Base-by-base conservation (phyloP, 225 moss, liverwort and hornwort genomes). In the Physcomitrium patens region DNA sequence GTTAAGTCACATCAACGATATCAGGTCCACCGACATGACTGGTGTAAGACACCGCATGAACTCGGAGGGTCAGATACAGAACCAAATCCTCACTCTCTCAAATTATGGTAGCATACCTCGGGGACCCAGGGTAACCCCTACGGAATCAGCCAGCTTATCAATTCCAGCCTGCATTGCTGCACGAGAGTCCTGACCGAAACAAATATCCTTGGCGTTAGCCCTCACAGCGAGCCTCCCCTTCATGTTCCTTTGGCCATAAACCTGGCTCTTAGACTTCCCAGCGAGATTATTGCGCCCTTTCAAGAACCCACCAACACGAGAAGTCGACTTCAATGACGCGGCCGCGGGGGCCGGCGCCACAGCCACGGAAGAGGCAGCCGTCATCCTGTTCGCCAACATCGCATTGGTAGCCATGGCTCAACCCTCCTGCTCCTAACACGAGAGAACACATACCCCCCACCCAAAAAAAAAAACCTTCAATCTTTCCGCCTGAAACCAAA, bases 61-160 rank as follows among this genome's bases (percentile, higher is more conserved):
- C 54, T 43, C 63, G 0, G 0, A 31, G 10, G 8, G 3, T 1
- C 45, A 28, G 5, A 50, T 28, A 22, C 13, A 17, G 11, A 1
- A 60, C 51, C 45, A 16, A 19, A 60, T 37, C 10, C 5, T 0
- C 15, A 18, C 16, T 44, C 10, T 41, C 6, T 57, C 2, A 10
- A 3, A 13, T 42, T 42, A 24, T 7, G 12, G 12, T 46, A 12
- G 11, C 66, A 12, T 85, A 94, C 92, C 94, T 88, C 94, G 84
- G 27, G 94, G 96, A 10, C 96, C 92, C 63, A 96, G 59, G 0
- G 96, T 96, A 0, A 96, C 94, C 58, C 89, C 92, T 28, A 94
- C 94, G 8, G 92, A 91, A 71, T 96, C 91, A 27, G 92, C 89
- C 66, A 96, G 85, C 69, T 96, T 96, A 66, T 94, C 89, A 6